Percentiles rank a stretch among this genome's conserved stretches.
phyloP scores from a whole-genome alignment of 2,329 filamentous ascomycete genomes.

The Penicillium sp. region DNA sequence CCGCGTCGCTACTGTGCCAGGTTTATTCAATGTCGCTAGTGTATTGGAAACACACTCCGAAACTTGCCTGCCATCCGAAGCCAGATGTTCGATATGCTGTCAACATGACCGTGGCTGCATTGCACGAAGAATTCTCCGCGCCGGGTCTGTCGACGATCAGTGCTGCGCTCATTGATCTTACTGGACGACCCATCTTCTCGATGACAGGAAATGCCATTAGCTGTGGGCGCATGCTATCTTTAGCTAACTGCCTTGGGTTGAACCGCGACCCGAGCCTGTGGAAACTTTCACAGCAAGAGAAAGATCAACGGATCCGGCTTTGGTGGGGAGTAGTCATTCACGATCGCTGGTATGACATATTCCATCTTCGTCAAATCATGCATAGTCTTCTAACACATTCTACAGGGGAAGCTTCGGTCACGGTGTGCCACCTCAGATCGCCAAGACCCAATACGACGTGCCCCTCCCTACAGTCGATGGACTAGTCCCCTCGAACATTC shows the following conservation, averaged over 20 bases:
- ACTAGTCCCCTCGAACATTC: slow-evolving; percentile 34
- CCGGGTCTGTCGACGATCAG: slow-evolving; percentile 57
- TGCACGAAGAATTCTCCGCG: slow-evolving; percentile 57
- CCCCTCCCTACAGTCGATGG: slow-evolving; percentile 49
- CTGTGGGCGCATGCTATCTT: slow-evolving; percentile 50
- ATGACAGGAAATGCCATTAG: slow-evolving; percentile 56
- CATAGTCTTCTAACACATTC: slow-evolving; percentile 16
- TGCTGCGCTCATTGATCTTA: slow-evolving; percentile 56
- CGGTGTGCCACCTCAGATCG: slow-evolving; percentile 52
- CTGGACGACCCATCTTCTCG: slow-evolving; percentile 57
- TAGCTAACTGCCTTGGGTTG: slow-evolving; percentile 54
- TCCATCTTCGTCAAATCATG: not conserved
- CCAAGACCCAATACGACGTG: slow-evolving; percentile 53
- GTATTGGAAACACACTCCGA: slow-evolving; percentile 53
- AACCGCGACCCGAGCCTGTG: slow-evolving; percentile 53
- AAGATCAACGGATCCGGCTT: slow-evolving; percentile 48
- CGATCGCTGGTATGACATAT: slow-evolving; percentile 47
- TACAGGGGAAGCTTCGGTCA: slow-evolving; percentile 52
- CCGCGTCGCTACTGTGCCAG: slow-evolving; percentile 54
- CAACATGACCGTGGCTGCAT: slow-evolving; percentile 57
- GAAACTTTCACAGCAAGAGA: slow-evolving; percentile 50
- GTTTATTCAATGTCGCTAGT: slow-evolving; percentile 56
- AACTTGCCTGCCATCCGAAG: slow-evolving; percentile 45
- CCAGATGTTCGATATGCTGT: slow-evolving; percentile 59
- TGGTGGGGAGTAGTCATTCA: slow-evolving; percentile 58